Evolutionary conservation across 1,284 basidiomycete species (phyloP).

Genomic region (Cutaneotrichosporon sp.): DNA sequence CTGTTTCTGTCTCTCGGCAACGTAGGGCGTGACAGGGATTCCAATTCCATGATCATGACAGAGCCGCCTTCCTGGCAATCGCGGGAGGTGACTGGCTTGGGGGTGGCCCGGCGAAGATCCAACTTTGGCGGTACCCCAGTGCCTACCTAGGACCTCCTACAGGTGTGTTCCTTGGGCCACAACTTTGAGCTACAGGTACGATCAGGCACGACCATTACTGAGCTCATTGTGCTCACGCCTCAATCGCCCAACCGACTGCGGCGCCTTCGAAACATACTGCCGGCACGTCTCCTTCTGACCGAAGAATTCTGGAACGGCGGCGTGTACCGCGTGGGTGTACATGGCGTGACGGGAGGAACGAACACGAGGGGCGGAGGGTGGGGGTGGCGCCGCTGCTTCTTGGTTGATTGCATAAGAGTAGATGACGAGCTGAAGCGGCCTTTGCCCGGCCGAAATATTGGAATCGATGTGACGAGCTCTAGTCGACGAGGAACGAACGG

Average conservation of each 20-base stretch:
- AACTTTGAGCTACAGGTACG: neutral
- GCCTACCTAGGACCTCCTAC: neutral
- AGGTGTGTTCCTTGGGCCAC: neutral
- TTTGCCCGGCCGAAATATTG: neutral
- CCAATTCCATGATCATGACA: neutral
- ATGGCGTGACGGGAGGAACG: neutral
- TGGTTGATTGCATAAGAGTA: neutral
- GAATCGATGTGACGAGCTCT: neutral
- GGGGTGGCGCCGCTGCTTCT: neutral
- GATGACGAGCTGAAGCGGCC: neutral
- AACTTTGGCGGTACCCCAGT: neutral
- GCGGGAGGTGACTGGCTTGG: neutral
- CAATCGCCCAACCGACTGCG: neutral
- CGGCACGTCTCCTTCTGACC: neutral
- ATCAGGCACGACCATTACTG: neutral
- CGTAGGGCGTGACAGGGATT: constrained; percentile 4
- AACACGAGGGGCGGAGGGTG: neutral
- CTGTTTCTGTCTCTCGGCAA: neutral
- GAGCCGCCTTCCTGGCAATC: neutral
- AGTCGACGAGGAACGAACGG: neutral
- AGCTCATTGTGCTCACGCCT: neutral
- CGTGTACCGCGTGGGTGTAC: neutral
- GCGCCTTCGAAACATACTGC: neutral
- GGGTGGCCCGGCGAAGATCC: neutral
- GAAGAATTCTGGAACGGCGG: neutral